Base-by-base conservation (phyloP, 2,329 filamentous ascomycete species). In the Epichloe festucae region DNA sequence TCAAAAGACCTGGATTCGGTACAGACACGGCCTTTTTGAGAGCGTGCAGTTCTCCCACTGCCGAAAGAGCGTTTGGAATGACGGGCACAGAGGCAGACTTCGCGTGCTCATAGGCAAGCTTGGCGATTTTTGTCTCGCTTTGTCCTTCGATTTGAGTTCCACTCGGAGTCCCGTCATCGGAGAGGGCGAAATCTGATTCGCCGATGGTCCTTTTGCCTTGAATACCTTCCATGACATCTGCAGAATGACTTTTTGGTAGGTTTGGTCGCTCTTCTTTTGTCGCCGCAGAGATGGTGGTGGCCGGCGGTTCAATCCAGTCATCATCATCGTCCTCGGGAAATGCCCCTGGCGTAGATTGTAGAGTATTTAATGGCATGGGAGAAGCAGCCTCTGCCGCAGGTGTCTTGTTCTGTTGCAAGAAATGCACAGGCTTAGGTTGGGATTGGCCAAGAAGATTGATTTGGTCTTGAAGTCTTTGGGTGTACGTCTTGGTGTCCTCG, bases 401-500 rank as follows among this genome's bases (percentile, higher is more conserved):
- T 2, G 53, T 57, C 61, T 50, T 72, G 69, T 15, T 61, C 55
- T 36, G 64, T 63, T 31, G 65, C 57, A 14, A 67, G 55, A 53
- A 65, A 70, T 3, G 70, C 17, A 70, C 62, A 47, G 69, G 68
- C 44, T 67, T 72, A 5, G 75, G 65, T 53, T 80, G 78, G 0
- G 74, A 73, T 58, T 84, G 78, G 15, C 80, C 79, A 48, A 84
- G 70, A 70, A 78, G 78, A 62, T 83, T 95, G 60, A 98, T 97
- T 60, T 90, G 89, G 60, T 97, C 91, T 57, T 95, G 89, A 15
- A 98, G 74, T 43, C 87, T 78, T 65, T 97, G 90, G 0, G 93
- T 95, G n/a, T 93, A 94, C 0, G 89, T 90, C 65, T 94, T 94
- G 8, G 65, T 65, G 40, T 75, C 73, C 2, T 71, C 69, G 23